Conservation (phyloP, 352 stramenopile genomes). For the Pythium coloratum region DNA sequence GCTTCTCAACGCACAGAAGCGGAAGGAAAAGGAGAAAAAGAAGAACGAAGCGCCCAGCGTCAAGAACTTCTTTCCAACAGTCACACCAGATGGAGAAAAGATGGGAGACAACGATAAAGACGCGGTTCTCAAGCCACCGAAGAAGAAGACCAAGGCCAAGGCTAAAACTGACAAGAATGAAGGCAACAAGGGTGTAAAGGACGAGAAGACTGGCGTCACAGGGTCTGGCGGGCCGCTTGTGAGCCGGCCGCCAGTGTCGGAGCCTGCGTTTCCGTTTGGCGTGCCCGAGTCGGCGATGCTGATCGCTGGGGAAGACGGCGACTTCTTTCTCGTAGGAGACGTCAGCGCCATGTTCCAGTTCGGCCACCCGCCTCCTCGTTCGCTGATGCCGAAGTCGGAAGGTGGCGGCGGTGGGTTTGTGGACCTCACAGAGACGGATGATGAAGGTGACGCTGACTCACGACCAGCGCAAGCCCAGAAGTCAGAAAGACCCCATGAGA, state of each 20-base stretch:
- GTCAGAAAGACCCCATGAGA: neutral
- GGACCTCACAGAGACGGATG: constrained; percentile 37
- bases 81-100: neutral
- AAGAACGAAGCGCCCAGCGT: constrained; percentile 31
- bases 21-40: constrained; percentile 62
- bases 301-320: constrained; percentile 35
- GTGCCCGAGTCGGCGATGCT: constrained; percentile 19
- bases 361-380: neutral
- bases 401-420: constrained; percentile 12
- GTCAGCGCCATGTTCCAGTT: constrained; percentile 44
- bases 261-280: constrained; percentile 9
- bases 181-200: constrained; percentile 17
- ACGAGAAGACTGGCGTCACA: neutral
- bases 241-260: constrained; percentile 3
- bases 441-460: constrained; percentile 12
- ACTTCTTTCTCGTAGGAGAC: constrained; percentile 51
- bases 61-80: constrained; percentile 33
- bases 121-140: constrained; percentile 8
- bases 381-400: neutral
- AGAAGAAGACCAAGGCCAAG: constrained; percentile 26
- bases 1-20: constrained; percentile 1
- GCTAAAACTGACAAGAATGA: constrained; percentile 7
- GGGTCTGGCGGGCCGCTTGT: neutral
- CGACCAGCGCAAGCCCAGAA: neutral
- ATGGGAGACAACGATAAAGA: neutral